A percentile compares a stretch with the other conserved stretches of the same genome.
These are phyloP conservation scores for Talaromyces sp. DNA, from an alignment of 2,329 filamentous ascomycete species.

Conservation along the genomic window DNA sequence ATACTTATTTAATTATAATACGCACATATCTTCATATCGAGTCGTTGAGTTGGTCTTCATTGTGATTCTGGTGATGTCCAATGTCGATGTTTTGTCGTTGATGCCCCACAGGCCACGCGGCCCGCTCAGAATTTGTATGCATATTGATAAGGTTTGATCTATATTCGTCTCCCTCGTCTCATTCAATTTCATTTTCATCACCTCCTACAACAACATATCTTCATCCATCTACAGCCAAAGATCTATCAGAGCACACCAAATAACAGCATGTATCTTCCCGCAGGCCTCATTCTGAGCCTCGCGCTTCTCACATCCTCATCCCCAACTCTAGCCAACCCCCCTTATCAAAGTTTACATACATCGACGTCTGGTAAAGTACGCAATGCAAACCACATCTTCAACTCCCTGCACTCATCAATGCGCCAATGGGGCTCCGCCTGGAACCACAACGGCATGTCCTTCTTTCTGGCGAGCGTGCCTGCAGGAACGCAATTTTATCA, in stretches of 20 bases:
- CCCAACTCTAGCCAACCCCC: background rate
- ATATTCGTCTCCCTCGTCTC: background rate
- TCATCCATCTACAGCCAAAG: background rate
- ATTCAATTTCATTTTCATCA: background rate
- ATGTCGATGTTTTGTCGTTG: background rate
- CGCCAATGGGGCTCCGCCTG: conserved; percentile 71
- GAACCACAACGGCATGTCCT: conserved; percentile 72
- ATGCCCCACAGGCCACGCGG: conserved; percentile 10
- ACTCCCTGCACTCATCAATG: conserved; percentile 67
- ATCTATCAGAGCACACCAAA: background rate
- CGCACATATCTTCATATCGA: background rate
- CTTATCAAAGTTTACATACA: too few species aligned
- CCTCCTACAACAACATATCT: too few species aligned
- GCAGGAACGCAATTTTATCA: conserved; percentile 66
- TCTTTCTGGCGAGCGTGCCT: conserved; percentile 65
- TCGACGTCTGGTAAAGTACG: background rate
- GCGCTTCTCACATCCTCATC: background rate
- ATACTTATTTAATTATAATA: background rate
- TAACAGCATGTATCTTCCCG: background rate
- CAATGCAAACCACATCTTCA: conserved; percentile 67
- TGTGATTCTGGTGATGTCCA: too few species aligned
- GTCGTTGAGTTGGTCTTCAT: too few species aligned
- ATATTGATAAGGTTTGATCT: conserved; percentile 1
- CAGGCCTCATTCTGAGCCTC: background rate
- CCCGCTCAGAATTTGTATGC: background rate